These are phyloP conservation scores for Draba incana DNA, from an alignment of 345 rosid genomes.

Conservation along the genomic window DNA sequence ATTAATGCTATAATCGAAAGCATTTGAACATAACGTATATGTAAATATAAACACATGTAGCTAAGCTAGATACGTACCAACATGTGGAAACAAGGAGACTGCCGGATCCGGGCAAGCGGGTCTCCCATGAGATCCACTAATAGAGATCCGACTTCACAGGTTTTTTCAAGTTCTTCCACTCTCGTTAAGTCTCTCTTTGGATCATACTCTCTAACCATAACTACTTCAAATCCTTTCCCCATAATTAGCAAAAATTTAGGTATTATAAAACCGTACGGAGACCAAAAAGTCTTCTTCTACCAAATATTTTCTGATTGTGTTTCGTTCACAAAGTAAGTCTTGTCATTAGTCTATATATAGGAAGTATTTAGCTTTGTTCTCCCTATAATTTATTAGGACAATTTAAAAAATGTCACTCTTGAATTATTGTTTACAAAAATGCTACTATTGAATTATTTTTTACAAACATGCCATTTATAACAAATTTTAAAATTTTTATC, in stretches of 20 bases:
- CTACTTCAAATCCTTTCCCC: conserved; percentile 40
- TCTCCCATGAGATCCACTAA: conserved; percentile 97
- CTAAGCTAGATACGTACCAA: conserved; percentile 53
- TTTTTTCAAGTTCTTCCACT: conserved; percentile 80
- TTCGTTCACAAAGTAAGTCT: conserved; percentile 32
- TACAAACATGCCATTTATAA: no score
- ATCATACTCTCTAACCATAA: conserved; percentile 77
- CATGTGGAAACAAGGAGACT: conserved; percentile 95
- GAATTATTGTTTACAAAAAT: no score
- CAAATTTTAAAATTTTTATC: no score
- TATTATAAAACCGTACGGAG: conserved; percentile 16
- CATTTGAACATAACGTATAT: conserved; percentile 25
- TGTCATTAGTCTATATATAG: conserved; percentile 45
- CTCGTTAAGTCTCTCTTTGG: conserved; percentile 53
- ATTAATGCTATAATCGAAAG: background rate
- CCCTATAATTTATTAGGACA: background rate
- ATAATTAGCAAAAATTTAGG: background rate
- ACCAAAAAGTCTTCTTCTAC: conserved; percentile 20
- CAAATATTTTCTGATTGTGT: conserved; percentile 32
- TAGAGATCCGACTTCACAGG: conserved; percentile 90
- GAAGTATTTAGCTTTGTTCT: conserved; percentile 32
- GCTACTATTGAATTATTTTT: no score
- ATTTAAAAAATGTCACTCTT: no score
- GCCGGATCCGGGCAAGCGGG: conserved; percentile 98
- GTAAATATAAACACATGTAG: background rate